Evolutionary conservation across 176 grass and related monocot species (phyloP).

Genomic region (Leersia perrieri): DNA sequence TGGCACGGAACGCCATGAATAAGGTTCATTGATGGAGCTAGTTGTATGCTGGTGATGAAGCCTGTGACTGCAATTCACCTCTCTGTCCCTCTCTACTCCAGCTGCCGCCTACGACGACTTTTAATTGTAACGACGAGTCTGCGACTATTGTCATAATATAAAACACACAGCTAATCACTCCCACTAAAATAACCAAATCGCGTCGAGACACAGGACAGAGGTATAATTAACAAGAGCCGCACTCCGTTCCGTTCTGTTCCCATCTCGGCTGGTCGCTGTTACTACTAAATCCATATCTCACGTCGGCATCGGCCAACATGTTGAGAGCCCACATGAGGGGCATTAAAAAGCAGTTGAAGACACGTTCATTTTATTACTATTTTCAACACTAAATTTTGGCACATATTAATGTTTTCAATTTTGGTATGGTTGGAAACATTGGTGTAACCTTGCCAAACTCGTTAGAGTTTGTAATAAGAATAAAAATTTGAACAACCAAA

Average conservation of each 20-base stretch:
- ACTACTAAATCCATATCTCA: neutral
- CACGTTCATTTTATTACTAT: too few relatives aligned
- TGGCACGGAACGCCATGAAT: slow-evolving; percentile 27
- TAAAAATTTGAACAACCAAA: too few relatives aligned
- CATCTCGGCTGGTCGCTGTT: neutral
- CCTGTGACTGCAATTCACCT: too few relatives aligned
- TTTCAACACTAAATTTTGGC: too few relatives aligned
- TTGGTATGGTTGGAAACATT: too few relatives aligned
- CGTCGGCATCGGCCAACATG: slow-evolving; percentile 22
- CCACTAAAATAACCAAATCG: neutral
- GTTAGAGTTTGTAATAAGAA: too few relatives aligned
- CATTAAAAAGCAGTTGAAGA: neutral
- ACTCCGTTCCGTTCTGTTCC: neutral
- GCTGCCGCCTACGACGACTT: neutral
- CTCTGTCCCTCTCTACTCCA: neutral
- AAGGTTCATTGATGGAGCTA: neutral
- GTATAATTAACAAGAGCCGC: neutral
- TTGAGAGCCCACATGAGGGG: too few relatives aligned
- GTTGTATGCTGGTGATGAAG: neutral
- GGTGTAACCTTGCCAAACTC: too few relatives aligned
- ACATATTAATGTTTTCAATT: too few relatives aligned
- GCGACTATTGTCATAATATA: neutral
- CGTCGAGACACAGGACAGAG: neutral
- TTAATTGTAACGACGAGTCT: neutral
- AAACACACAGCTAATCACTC: slow-evolving; percentile 5